Base-by-base conservation (phyloP, 495 filamentous ascomycete genomes). In the Gamarada debralockiae region DNA sequence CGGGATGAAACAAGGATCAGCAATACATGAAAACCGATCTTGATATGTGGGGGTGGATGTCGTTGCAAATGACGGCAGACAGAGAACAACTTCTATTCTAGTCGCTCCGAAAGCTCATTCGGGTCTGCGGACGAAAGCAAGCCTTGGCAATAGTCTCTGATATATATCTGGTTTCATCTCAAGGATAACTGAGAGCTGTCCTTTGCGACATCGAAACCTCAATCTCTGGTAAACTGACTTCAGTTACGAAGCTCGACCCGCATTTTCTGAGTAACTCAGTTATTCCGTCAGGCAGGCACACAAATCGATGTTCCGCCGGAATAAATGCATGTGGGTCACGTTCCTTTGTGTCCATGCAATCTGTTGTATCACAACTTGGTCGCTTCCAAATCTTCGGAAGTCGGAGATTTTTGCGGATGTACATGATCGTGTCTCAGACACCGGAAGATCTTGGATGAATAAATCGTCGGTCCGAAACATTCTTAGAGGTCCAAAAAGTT, bases 1-100 rank as follows among this genome's bases (percentile, higher is more conserved):
- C 48, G 14, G 25, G 39, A 43, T 58, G 51, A 57, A 57, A 58
- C 54, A 44, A 43, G 57, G 42, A 50, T 51, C 46, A 25, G 22
- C 22, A 37, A 25, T 27, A 55, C 39, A 52, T 50, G 50, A 40
- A 23, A 15, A 20, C 24, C 6, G 39, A 22, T 40, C 25, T 14
- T 52, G 15, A 39, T 6, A 20, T 37, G 29, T n/a, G n/a, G n/a
- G 31, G 45, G 50, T 39, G 7, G 17, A 29, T 43, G 48, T 51
- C 24, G 45, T 33, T 25, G 5, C 29, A 39, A 25, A 23, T 2
- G n/a, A 46, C 37, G 53, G 13, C 48, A 56, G 17, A 31, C 52
- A 37, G 39, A 60, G 14, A 56, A 36, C 37, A 52, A 48, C 17
- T 39, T 15, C 36, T 18, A 39, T 39, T 39, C 36, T 4, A 15